Percentiles rank a stretch among this genome's conserved stretches.
Conservation (phyloP, 148 eudicot species). For the Heliamphora exappendiculata region DNA sequence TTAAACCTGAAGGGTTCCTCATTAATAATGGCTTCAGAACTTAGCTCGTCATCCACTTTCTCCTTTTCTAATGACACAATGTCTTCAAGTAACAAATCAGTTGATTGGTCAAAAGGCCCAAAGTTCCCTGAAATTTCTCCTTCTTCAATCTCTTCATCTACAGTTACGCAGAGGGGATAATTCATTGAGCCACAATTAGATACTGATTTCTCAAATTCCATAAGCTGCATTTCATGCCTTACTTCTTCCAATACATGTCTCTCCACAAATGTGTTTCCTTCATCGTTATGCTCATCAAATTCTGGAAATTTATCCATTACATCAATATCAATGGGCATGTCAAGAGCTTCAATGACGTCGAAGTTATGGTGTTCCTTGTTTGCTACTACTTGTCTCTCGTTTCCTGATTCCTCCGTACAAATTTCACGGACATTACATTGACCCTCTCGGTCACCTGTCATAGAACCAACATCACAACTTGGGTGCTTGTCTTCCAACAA, state of each 20-base stretch:
- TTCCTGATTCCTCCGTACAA: slow-evolving; percentile 31
- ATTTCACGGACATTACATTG: slow-evolving; percentile 24
- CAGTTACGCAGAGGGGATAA: slow-evolving; percentile 14
- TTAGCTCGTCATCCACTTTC: slow-evolving; percentile 10
- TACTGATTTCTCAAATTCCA: slow-evolving; percentile 27
- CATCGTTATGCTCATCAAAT: slow-evolving; percentile 14
- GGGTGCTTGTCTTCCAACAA: slow-evolving; percentile 4
- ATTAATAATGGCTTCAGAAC: slow-evolving; percentile 16
- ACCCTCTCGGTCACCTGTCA: slow-evolving; percentile 19
- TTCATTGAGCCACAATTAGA: slow-evolving; percentile 12
- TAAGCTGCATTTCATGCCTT: slow-evolving; percentile 21
- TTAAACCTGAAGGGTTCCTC: slow-evolving; percentile 4
- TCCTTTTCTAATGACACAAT: slow-evolving; percentile 5
- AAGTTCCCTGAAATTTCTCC: slow-evolving; percentile 32
- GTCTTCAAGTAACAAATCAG: slow-evolving; percentile 22
- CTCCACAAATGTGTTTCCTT: slow-evolving; percentile 15
- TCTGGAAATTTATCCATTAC: slow-evolving; percentile 11
- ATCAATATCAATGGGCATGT: slow-evolving; percentile 22
- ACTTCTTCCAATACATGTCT: slow-evolving; percentile 15
- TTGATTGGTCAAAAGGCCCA: slow-evolving; percentile 8
- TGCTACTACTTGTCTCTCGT: slow-evolving; percentile 12
- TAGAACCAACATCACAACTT: slow-evolving; percentile 14
- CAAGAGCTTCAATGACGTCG: slow-evolving; percentile 22
- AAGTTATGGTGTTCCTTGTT: slow-evolving; percentile 17
- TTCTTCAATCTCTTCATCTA: slow-evolving; percentile 35